Base-by-base conservation (phyloP, 768 basidiomycete genomes). In the Russula virescens region DNA sequence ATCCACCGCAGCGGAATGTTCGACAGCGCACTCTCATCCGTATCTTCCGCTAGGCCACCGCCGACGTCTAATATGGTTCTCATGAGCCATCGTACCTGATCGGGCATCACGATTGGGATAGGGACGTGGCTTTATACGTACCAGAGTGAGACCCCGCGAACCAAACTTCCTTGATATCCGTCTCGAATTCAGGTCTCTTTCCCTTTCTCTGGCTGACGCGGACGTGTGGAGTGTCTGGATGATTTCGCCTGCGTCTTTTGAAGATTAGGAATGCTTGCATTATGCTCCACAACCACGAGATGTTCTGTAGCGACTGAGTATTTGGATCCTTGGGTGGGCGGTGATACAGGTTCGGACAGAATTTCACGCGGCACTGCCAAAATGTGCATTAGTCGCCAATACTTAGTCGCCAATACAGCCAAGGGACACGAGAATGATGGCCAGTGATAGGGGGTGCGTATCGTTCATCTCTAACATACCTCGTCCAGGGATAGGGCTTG, bases 401-500 rank as follows among this genome's bases (percentile, higher is more conserved):
- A 38, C 38, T 35, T 35, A n/a, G n/a, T n/a, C 3, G 21, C n/a
- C 34, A 10, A 48, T 46, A 35, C n/a, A n/a, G n/a, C n/a, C n/a
- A n/a, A n/a, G 19, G n/a, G 14, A 19, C 7, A 49, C 18, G 19
- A 42, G 14, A 19, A 18, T 14, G 23, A 45, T 11, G 16, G 14
- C 54, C 45, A n/a, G 63, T 34, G 55, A 54, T 38, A 38, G 16
- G 23, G 25, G 31, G 31, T 31, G n/a, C n/a, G n/a, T n/a, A n/a
- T n/a, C n/a, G n/a, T n/a, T n/a, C n/a, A n/a, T n/a, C n/a, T n/a
- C n/a, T n/a, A n/a, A 69, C 76, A 58, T 66, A 87, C 87, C 75
- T 91, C 89, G 63, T 92, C 88, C 42, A 93, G 80, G 18, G 90
- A 77, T 26, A 91, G 75, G 0, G 89, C 90, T 56, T 93, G 91